Percentiles rank a stretch among this genome's conserved stretches.
Evolutionary conservation across 345 rosid species (phyloP).

Genomic region (Capsella bursapastoris): DNA sequence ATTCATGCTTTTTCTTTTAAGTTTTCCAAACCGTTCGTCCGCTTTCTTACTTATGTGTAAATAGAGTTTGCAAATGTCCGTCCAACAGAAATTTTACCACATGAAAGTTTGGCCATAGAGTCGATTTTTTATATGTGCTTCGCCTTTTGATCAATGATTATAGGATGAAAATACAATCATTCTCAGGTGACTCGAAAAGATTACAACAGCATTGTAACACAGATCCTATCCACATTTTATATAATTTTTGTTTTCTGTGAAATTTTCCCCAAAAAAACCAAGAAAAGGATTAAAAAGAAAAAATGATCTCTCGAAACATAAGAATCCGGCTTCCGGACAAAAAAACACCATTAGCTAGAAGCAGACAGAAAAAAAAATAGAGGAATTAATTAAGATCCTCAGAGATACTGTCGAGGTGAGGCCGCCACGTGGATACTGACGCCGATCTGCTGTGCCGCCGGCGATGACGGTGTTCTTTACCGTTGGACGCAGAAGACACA

Average conservation of each 20-base stretch:
- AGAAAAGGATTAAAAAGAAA: neutral
- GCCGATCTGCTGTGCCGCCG: slow-evolving; percentile 62
- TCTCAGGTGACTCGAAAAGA: slow-evolving; percentile 2
- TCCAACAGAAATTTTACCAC: neutral
- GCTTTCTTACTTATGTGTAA: neutral
- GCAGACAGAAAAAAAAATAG: neutral
- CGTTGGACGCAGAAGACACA: slow-evolving; percentile 1
- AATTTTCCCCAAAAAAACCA: neutral
- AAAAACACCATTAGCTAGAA: slow-evolving; percentile 43
- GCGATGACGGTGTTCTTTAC: slow-evolving; percentile 53
- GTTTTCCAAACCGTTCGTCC: neutral
- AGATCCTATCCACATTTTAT: slow-evolving; percentile 31
- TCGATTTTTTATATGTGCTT: neutral
- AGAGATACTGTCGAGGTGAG: slow-evolving; percentile 73
- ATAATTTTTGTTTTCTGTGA: neutral
- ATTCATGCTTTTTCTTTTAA: neutral
- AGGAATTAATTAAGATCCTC: slow-evolving; percentile 58
- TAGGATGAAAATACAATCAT: slow-evolving; percentile 1
- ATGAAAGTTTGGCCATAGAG: neutral
- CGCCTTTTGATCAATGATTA: slow-evolving; percentile 1
- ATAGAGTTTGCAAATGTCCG: neutral
- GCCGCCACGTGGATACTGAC: slow-evolving; percentile 67
- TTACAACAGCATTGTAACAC: slow-evolving; percentile 34
- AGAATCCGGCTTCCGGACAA: slow-evolving; percentile 46
- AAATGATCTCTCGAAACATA: slow-evolving; percentile 25